Base-by-base conservation (phyloP, 2,329 filamentous ascomycete species). In the Basipetospora chlamydospora region DNA sequence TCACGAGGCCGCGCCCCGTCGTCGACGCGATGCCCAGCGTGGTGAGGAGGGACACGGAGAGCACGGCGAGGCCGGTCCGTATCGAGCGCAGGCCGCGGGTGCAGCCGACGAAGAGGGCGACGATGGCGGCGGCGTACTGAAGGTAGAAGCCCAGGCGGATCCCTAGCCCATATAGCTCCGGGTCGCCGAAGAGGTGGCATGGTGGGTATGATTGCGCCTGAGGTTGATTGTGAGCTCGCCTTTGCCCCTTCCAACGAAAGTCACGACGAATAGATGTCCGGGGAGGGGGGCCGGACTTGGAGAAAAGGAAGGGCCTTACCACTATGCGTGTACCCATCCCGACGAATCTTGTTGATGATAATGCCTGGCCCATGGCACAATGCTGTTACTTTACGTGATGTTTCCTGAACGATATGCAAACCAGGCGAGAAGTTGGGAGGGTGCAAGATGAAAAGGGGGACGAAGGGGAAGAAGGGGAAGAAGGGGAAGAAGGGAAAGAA, bases 161-260 rank as follows among this genome's bases (percentile, higher is more conserved):
- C 11, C 39, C 39, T n/a, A 41, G 20, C 6, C 39, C 39, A 31
- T 41, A 41, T 11, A 41, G 23, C 26, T 41, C 39, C 5, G 23
- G 28, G 28, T 41, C 37, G 30, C 39, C 35, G 28, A 33, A 20
- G n/a, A 41, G 16, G 20, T 34, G 39, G 25, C 39, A 40, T n/a
- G 39, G 28, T 12, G 28, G 28, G 13, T 31, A 37, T 9, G 44
- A 8, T 47, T 51, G 21, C 47, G 43, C 35, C 37, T 47, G 59
- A 9, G 13, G 7, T 42, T 66, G 15, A 64, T 65, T 48, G 55
- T 37, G 12, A 21, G 28, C 9, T n/a, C 4, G 2, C 25, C 18
- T 15, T n/a, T n/a, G n/a, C n/a, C n/a, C n/a, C n/a, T n/a, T n/a
- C n/a, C n/a, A n/a, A n/a, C n/a, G n/a, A n/a, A n/a, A n/a, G n/a